Percentiles rank a stretch among this genome's conserved stretches.
phyloP scores from a whole-genome alignment of 139 green algal species.

The Coelastrella sp. region DNA sequence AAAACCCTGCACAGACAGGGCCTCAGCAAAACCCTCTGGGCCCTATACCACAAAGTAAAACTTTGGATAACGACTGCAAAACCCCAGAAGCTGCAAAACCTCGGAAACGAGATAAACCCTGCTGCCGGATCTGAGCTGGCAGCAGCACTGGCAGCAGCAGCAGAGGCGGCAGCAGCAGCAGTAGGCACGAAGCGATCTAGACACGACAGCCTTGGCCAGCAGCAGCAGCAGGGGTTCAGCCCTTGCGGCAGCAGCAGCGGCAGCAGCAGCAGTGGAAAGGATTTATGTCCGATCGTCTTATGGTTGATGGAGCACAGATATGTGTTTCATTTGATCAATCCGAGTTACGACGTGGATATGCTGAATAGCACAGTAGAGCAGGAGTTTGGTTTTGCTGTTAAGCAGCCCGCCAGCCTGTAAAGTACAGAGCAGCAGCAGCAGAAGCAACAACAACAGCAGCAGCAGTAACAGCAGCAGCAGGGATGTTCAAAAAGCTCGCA shows the following conservation, averaged over 20 bases:
- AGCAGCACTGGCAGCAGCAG: not conserved
- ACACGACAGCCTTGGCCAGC: not conserved
- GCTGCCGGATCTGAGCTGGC: not conserved
- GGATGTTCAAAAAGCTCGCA: not conserved
- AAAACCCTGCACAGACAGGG: not conserved
- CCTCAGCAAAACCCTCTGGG: not conserved
- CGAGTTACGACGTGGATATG: not conserved
- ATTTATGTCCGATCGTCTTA: not conserved
- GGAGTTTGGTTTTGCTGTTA: not conserved
- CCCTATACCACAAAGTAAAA: not conserved
- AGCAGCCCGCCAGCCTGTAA: too few relatives aligned
- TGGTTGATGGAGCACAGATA: not conserved
- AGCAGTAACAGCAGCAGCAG: not conserved
- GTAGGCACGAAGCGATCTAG: not conserved
- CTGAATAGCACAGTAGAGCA: not conserved
- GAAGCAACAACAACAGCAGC: not conserved
- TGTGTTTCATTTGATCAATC: not conserved
- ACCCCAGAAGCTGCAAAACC: not conserved
- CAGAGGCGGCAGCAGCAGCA: not conserved
- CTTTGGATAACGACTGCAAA: not conserved
- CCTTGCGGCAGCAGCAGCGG: not conserved
- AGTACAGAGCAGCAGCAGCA: not conserved
- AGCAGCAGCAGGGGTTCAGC: not conserved
- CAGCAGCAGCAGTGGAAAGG: not conserved
- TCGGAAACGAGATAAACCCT: not conserved